Base-by-base conservation (phyloP, 148 eudicot species). In the Rhododendron griersonianum region DNA sequence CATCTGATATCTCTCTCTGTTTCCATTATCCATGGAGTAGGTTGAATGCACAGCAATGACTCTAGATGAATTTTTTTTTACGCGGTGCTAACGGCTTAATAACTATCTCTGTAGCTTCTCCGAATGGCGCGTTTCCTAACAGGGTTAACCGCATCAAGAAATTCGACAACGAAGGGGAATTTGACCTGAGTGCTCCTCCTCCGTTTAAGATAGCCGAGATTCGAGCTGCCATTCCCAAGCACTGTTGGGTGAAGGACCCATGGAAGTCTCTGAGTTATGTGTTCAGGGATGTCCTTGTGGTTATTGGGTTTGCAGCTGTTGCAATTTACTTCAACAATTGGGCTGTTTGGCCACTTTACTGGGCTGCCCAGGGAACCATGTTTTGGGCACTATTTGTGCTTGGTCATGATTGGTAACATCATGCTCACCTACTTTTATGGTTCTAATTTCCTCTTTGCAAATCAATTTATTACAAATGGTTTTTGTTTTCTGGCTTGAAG, bases 361-460 rank as follows among this genome's bases (percentile, higher is more conserved):
- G 91, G 91, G 84, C 76, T 77, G 89, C 91, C 7, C 91, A 89
- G 67, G 91, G 91, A 23, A 89, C 91, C 4, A 83, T 89, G 89
- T 89, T 89, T 63, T 89, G 91, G 91, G 91, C 91, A 30, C 18
- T 89, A 30, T 89, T 89, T 89, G 91, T 89, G 50, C 91, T 89
- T 74, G 91, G 91, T 23, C 91, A 89, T 89, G 91, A 89, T 69
- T 89, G 91, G 91, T 89, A 87, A 82, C 39, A 2, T 19, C 18
- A 75, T 37, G 0, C 39, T 30, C 39, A 71, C 7, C 6, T 28
- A 71, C 76, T 67, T 67, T 67, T 25, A 10, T n/a, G 55, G 73
- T 65, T n/a, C 73, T 28, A 69, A 30, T 71, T 30, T 33, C 16
- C 41, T 71, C 7, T 71, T 30, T 14, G 76, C 19, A 14, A 16